Evolutionary conservation across 768 basidiomycete species (phyloP).

Genomic region (Calocybe indica): DNA sequence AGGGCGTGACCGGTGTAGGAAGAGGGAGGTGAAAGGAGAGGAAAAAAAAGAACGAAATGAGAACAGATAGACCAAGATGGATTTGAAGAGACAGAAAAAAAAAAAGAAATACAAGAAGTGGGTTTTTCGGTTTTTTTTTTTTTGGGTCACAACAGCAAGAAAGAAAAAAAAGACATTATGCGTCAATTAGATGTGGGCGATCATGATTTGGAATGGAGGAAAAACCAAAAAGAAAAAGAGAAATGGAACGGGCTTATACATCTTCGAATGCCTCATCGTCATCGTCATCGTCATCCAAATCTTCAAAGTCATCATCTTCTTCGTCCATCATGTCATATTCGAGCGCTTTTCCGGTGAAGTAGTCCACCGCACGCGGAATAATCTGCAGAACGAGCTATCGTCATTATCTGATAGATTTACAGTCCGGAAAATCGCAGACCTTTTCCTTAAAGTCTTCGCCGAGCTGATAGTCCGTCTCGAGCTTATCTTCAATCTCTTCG

Average conservation of each 20-base stretch:
- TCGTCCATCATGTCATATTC: conserved; percentile 67
- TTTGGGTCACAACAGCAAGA: too few species aligned
- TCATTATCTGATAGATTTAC: conserved; percentile 3
- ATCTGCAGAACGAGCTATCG: conserved; percentile 40
- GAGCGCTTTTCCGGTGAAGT: conserved; percentile 95
- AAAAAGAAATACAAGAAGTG: too few species aligned
- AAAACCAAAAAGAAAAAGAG: neutral
- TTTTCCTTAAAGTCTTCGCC: conserved; percentile 98
- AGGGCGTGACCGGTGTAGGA: conserved; percentile 1
- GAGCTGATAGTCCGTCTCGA: conserved; percentile 97
- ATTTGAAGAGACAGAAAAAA: too few species aligned
- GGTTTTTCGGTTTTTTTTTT: too few species aligned
- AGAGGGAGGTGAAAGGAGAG: conserved; percentile 4
- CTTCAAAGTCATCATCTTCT: conserved; percentile 50
- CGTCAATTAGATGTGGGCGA: neutral
- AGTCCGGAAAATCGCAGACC: conserved; percentile 32
- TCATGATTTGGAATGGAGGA: neutral
- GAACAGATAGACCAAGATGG: too few species aligned
- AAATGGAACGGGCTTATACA: conserved; percentile 19
- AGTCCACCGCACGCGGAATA: conserved; percentile 93
- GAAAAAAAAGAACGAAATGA: neutral
- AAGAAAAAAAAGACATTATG: neutral
- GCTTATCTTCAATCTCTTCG: conserved; percentile 86
- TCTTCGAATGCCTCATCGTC: conserved; percentile 56
- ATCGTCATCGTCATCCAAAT: conserved; percentile 55